Conservation (phyloP, 805 yeast genomes). For the Saturnispora galanensis region DNA sequence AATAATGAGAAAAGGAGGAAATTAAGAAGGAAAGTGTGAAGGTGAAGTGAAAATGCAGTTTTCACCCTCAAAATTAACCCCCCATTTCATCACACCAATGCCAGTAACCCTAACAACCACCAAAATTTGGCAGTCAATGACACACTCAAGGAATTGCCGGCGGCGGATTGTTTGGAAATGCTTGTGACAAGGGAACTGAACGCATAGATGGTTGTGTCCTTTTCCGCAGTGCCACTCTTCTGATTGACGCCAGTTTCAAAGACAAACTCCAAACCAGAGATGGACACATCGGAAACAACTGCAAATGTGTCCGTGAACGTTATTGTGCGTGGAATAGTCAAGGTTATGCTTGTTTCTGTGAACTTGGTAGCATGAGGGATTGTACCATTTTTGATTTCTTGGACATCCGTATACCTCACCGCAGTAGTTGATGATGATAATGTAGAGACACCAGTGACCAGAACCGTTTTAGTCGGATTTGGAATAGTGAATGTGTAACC, state of each 20-base stretch:
- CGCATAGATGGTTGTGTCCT: constrained; percentile 10
- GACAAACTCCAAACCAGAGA: constrained; percentile 25
- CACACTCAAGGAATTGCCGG: constrained; percentile 2
- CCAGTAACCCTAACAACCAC: constrained; percentile 2
- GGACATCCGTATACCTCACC: no score
- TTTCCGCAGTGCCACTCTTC: background rate
- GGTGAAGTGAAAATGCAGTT: no score
- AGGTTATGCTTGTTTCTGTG: constrained; percentile 19
- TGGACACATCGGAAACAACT: constrained; percentile 13
- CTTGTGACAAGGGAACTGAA: constrained; percentile 10
- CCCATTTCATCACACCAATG: background rate
- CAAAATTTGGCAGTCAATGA: background rate
- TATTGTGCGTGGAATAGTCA: constrained; percentile 19
- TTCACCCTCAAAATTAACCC: no score
- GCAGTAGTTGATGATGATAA: background rate
- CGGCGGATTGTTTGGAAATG: background rate
- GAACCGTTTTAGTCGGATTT: background rate
- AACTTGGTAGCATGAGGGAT: constrained; percentile 26
- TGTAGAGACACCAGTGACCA: background rate
- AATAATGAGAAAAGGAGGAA: no score
- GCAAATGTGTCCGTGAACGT: constrained; percentile 12
- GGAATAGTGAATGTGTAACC: background rate
- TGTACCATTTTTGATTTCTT: constrained; percentile 8
- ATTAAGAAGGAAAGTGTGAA: no score
- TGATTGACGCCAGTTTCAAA: constrained; percentile 10